Evolutionary conservation across 176 grass and related monocot species (phyloP), one percentile per base, ranked within the genome.

Genomic region (Rhipidocladum racemiflorum): DNA sequence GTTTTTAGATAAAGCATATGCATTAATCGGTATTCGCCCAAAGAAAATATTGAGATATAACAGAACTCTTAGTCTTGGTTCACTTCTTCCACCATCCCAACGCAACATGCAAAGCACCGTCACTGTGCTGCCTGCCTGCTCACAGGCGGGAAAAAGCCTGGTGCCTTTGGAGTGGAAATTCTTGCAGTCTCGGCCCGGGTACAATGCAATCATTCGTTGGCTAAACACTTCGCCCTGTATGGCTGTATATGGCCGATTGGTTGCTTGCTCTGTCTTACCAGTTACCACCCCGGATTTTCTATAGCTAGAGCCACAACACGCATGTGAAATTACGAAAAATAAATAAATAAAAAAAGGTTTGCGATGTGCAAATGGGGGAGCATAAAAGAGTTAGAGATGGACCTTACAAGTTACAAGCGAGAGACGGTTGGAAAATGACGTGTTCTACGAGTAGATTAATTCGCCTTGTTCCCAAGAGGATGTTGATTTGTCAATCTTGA

Each of bases 151-250:
- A 70, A 42, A 73, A 85, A 62, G 65, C 39, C n/a, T 85, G 66
- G 23, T 24, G 65, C 72, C 80, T 78, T 83, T 71, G 45, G 34
- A 54, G 86, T 57, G 14, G 73, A 88, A 55, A 78, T 60, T 51
- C 84, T 30, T 36, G 61, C 85, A n/a, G 70, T 7, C 4, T 27
- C 28, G 5, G 61, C 23, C 48, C 27, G 11, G n/a, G 75, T 23
- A 14, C 57, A 72, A 30, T 14, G 85, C 54, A 72, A 87, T 55
- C 70, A 74, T 75, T 68, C 40, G n/a, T 28, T 21, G 15, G 29
- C 45, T 54, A 42, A 71, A 46, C 25, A 46, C 25, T 63, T 75
- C 15, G 61, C 27, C 2, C 61, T 44, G 7, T 45, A 29, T 42
- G 27, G 12, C 35, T 7, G 4, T 44, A 6, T 45, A 29, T 42